Base-by-base conservation (phyloP, 176 grass and related monocot species). In the Metroxylon sagu region DNA sequence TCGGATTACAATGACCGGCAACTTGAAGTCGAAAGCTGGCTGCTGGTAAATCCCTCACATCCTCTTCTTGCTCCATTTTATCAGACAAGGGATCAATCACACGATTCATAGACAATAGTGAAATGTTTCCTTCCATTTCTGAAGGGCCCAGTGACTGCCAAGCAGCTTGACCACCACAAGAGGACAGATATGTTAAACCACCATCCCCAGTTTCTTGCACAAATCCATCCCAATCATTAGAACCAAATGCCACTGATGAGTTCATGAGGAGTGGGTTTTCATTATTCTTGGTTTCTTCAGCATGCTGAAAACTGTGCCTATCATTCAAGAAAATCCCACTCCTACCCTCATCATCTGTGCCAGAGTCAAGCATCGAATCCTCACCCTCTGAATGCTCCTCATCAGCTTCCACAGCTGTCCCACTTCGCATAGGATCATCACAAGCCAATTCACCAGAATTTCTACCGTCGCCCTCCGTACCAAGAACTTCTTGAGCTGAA, bases 191-290 rank as follows among this genome's bases (percentile, higher is more conserved):
- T 1, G 64, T 48, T 50, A 66, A 39, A 4, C 26, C 48, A 21
- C 58, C 61, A 3, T 26, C 74, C 30, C 57, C 80, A 29, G 35
- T 77, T 64, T 83, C 80, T 64, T 54, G 43, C 56, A 74, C 19
- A 69, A 83, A 73, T 51, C 77, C 80, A 29, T 83, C 74, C 62
- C 64, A 83, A 62, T 83, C 80, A 25, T 68, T 2, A 15, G 68
- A 66, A 54, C 80, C 80, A 49, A 74, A 84, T 2, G 76, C 66
- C 0, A 67, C 26, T 16, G 78, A 59, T 29, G 87, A 88, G 61
- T 73, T 63, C 80, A 83, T 77, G 4, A 83, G 18, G 17, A 83
- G 62, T 14, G 74, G 71, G 51, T 66, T 71, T n/a, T 35, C 52
- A 15, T 58, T 53, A 18, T 60, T 25, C 48, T 30, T 54, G 4